Base-by-base conservation (phyloP, 2,329 filamentous ascomycete genomes). In the Aspergillus amoenus region DNA sequence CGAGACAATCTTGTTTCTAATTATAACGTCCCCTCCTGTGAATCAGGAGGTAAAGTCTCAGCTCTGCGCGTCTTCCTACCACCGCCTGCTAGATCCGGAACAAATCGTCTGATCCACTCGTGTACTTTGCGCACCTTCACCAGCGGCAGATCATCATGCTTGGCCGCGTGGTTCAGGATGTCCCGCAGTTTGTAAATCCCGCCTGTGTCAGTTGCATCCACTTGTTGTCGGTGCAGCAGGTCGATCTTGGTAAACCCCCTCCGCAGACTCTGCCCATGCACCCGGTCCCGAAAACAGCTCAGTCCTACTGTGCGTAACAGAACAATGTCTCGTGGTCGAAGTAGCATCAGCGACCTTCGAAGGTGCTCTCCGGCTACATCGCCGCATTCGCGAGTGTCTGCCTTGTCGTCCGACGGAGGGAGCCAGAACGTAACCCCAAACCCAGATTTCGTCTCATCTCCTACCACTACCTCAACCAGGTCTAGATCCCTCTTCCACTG, bases 361-460 rank as follows among this genome's bases (percentile, higher is more conserved):
- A 84, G 73, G 32, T 63, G 67, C 57, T 68, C 64, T 22, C 60
- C 60, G 27, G 65, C 56, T 15, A 40, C 53, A 27, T 59, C 55
- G 30, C 49, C 32, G 43, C 30, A 47, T 32, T 52, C 44, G 21
- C 53, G 48, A 27, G 52, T 24, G 15, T 41, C n/a, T 13, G 30
- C 34, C 32, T 34, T 56, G 39, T 43, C 62, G 5, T 73, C 66
- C 18, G 60, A 54, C 2, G 78, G 73, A 4, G 81, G 75, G 2
- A 96, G 77, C 93, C 93, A 97, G 70, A 96, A 91, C 3, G 89
- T 93, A 55, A 97, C 80, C 27, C 82, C 85, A 74, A 97, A 96
- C 2, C 88, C 89, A 0, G 90, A 84, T 61, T 82, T 84, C 0
- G 92, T 96, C 51, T 96, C 90, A 71, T 97, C 93, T 5, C 90